These are phyloP conservation scores for Warburgia ugandensis DNA, from an alignment of 164 flowering plant species.

Conservation along the genomic window DNA sequence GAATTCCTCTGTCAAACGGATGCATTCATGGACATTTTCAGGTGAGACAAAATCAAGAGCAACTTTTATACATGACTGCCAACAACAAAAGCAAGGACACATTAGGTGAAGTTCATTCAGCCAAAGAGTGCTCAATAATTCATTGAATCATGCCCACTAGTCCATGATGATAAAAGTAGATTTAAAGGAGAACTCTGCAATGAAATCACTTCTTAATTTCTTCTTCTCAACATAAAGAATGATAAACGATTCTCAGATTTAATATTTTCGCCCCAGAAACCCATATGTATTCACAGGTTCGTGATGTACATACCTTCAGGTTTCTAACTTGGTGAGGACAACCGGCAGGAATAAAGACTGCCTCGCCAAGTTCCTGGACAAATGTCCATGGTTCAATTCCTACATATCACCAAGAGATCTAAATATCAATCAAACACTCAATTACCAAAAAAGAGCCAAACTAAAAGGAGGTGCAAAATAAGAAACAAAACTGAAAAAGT, in stretches of 20 bases:
- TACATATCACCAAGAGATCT: conserved; percentile 6
- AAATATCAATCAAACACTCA: neutral
- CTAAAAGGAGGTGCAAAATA: neutral
- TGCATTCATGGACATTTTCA: conserved; percentile 20
- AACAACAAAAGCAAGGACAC: neutral
- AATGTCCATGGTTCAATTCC: conserved; percentile 57
- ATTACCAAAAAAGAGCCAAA: neutral
- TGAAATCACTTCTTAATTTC: neutral
- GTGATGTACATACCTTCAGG: conserved; percentile 24
- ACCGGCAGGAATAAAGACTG: conserved; percentile 57
- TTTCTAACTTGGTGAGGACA: conserved; percentile 67
- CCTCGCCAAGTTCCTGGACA: conserved; percentile 48
- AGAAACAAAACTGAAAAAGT: neutral
- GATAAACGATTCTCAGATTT: neutral
- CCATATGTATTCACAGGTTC: neutral
- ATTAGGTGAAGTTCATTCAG: neutral
- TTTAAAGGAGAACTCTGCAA: neutral
- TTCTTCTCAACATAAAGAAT: neutral
- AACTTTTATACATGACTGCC: conserved; percentile 26
- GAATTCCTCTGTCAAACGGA: conserved; percentile 22
- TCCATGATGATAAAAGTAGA: neutral
- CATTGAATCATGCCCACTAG: neutral
- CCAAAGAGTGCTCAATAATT: neutral
- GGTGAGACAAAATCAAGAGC: conserved; percentile 28
- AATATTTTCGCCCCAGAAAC: neutral